Conservation (phyloP, 768 basidiomycete species). For the Cystofilobasidium ferigula region DNA sequence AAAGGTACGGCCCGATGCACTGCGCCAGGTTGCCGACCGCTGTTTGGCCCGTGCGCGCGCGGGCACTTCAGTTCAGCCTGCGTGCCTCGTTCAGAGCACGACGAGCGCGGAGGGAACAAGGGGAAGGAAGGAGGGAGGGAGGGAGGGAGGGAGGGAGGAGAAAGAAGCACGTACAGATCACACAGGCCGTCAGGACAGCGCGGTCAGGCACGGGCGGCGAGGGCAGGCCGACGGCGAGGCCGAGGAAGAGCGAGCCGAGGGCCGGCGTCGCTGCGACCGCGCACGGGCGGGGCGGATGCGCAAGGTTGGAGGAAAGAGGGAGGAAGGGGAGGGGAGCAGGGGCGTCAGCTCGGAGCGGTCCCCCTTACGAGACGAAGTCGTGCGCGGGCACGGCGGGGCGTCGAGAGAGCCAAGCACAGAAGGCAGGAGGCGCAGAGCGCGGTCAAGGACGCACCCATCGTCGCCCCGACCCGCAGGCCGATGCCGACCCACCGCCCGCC, state of each 20-base stretch:
- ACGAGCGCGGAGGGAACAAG: neutral
- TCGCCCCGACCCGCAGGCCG: slow-evolving; percentile 7
- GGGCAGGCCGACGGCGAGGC: slow-evolving; percentile 13
- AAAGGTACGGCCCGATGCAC: slow-evolving; percentile 11
- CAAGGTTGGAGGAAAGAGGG: too few species aligned
- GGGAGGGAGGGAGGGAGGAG: neutral
- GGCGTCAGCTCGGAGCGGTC: too few species aligned
- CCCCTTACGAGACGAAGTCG: too few species aligned
- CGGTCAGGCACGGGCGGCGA: neutral
- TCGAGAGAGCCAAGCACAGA: too few species aligned
- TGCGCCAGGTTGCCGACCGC: slow-evolving; percentile 20
- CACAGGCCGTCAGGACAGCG: slow-evolving; percentile 13
- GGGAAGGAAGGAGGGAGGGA: neutral
- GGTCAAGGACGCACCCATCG: slow-evolving; percentile 21
- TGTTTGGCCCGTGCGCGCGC: neutral
- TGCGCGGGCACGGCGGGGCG: too few species aligned
- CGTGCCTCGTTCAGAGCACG: too few species aligned
- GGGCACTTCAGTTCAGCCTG: neutral
- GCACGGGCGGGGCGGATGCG: too few species aligned
- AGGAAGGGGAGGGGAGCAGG: too few species aligned
- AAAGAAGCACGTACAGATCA: slow-evolving; percentile 6
- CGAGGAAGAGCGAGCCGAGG: slow-evolving; percentile 22
- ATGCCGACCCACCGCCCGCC: slow-evolving; percentile 5
- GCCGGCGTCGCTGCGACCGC: slow-evolving; percentile 23
- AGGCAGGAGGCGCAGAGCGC: too few species aligned